phyloP scores from a whole-genome alignment of 345 rosid species.

The Turritis glabra region DNA sequence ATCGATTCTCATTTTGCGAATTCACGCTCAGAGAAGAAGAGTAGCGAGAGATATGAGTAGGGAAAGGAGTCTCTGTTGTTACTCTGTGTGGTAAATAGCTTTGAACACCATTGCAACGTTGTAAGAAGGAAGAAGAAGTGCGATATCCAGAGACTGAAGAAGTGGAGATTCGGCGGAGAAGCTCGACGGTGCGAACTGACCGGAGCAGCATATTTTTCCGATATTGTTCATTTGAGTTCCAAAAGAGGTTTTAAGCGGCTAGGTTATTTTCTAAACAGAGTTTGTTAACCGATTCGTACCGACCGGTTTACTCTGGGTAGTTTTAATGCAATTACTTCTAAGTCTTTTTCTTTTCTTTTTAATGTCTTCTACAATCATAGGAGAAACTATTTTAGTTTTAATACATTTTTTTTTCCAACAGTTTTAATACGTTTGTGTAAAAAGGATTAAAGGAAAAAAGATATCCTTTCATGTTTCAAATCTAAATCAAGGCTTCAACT shows the following conservation, averaged over 20 bases:
- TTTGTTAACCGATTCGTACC: conserved; percentile 25
- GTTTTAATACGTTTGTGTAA: too few relatives aligned
- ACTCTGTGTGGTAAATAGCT: conserved; percentile 12
- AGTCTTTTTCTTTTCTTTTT: too few relatives aligned
- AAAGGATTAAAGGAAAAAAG: too few relatives aligned
- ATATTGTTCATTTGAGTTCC: background rate
- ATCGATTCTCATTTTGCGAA: conserved; percentile 11
- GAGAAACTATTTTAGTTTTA: too few relatives aligned
- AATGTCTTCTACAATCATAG: too few relatives aligned
- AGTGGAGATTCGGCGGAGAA: conserved; percentile 16
- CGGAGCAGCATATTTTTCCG: conserved; percentile 35
- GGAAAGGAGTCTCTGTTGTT: background rate
- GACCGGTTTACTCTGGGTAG: conserved; percentile 16
- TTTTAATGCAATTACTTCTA: background rate
- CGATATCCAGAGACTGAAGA: background rate
- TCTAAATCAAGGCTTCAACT: too few relatives aligned
- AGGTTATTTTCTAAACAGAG: conserved; percentile 22
- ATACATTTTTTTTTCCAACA: too few relatives aligned
- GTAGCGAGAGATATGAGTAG: conserved; percentile 1
- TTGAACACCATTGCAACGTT: conserved; percentile 7
- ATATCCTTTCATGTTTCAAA: too few relatives aligned
- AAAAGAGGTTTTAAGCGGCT: conserved; percentile 24
- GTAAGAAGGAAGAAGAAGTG: background rate
- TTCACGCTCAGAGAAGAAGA: background rate
- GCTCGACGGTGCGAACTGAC: conserved; percentile 39